Base-by-base conservation (phyloP, 441 rosid genomes). In the Capsella rubella region DNA sequence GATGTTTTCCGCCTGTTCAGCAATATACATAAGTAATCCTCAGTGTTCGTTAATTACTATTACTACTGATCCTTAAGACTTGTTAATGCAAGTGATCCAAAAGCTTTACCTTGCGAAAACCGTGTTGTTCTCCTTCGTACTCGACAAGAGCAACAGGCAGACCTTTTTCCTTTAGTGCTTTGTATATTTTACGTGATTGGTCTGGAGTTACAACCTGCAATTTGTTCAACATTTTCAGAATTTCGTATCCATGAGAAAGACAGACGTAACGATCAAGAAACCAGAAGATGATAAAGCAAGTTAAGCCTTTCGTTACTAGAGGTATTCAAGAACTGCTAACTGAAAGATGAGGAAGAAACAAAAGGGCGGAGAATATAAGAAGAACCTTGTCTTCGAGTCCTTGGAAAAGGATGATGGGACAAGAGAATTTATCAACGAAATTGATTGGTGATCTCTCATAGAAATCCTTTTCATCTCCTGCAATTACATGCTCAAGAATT, bases 321-420 rank as follows among this genome's bases (percentile, higher is more conserved):
- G 6, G 60, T 15, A 21, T 21, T 35, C 16, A 49, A 18, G 10
- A 43, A 37, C 4, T 6, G 21, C 6, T 0, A 39, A 47, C 34
- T 6, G 37, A 51, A 52, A 39, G 31, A 60, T 21, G 16, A 54
- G 25, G 6, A 42, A 21, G 13, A 39, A 39, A 39, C 12, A 7
- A 32, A 21, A 16, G 58, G 46, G 43, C 2, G 7, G 51, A 46
- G 64, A 69, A 52, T 15, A n/a, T 55, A 16, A 63, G 21, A 81
- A 89, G 27, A 81, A 89, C 97, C 99, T 87, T 91, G 82, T 95
- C 99, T 73, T 95, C 97, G 51, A 91, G 75, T 65, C 99, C 98
- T 80, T 92, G 97, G 80, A 95, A 91, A 47, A 91, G 83, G 85
- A 95, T 93, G 73, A 87, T 85, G 75, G 97, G 99, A 82, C 99